Percentiles rank a stretch among this genome's conserved stretches.
These are phyloP conservation scores for Phytophthora tubulina DNA, from an alignment of 352 stramenopile species.

Conservation along the genomic window DNA sequence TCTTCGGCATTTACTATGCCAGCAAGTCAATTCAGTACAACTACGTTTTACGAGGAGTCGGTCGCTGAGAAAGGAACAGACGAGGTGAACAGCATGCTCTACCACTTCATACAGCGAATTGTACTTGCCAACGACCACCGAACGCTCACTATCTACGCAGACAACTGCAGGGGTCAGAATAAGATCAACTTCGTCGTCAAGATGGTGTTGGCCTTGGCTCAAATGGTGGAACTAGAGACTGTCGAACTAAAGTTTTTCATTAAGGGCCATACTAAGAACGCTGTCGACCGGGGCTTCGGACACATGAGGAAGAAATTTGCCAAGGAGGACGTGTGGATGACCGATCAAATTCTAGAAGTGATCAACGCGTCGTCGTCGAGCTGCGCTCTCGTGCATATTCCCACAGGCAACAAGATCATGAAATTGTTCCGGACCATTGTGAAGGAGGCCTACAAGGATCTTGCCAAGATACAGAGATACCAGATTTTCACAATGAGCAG, in stretches of 20 bases:
- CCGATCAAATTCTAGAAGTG: neutral
- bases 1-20: conserved; percentile 29
- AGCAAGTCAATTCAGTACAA: conserved; percentile 24
- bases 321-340: too few species aligned
- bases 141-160: conserved; percentile 14
- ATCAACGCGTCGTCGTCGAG: neutral
- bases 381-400: conserved; percentile 4
- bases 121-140: neutral
- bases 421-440: conserved; percentile 3
- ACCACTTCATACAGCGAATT: conserved; percentile 14
- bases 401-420: neutral
- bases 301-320: neutral
- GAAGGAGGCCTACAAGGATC: conserved; percentile 3
- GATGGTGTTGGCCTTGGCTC: conserved; percentile 8
- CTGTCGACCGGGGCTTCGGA: conserved; percentile 3
- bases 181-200: neutral
- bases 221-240: neutral
- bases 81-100: conserved; percentile 22
- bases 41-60: conserved; percentile 27
- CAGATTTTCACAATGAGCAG: conserved; percentile 6
- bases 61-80: conserved; percentile 16
- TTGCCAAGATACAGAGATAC: conserved; percentile 2
- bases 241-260: conserved; percentile 2
- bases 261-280: conserved; percentile 14
- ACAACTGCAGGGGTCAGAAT: conserved; percentile 28